Conservation (phyloP, 148 eudicot genomes). For the Rhododendron molle region DNA sequence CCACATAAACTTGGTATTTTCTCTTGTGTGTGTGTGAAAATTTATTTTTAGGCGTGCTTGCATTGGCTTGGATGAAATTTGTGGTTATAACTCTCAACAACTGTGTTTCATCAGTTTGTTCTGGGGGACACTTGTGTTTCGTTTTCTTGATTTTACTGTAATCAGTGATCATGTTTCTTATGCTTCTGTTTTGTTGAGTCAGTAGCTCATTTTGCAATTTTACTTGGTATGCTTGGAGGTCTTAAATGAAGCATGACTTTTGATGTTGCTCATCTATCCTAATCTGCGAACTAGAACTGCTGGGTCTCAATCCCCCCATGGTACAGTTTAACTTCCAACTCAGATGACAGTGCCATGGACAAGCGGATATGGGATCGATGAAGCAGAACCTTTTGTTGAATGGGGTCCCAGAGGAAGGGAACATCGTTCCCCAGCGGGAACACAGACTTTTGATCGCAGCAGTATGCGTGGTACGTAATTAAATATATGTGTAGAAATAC, state of each 20-base stretch:
- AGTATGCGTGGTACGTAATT: conserved; percentile 68
- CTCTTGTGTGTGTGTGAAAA: neutral
- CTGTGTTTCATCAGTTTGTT: neutral
- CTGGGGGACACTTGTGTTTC: neutral
- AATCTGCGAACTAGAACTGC: neutral
- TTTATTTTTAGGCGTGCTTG: neutral
- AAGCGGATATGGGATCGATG: conserved; percentile 64
- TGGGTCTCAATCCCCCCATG: neutral
- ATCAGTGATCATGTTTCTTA: neutral
- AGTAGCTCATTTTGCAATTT: neutral
- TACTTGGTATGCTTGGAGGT: neutral
- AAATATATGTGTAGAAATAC: neutral
- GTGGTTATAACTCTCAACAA: neutral
- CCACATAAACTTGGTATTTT: neutral
- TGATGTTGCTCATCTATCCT: neutral
- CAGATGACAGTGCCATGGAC: conserved; percentile 93
- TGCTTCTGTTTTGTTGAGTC: neutral
- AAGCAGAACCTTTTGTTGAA: conserved; percentile 63
- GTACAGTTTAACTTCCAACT: conserved; percentile 6
- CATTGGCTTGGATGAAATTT: neutral
- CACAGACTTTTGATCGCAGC: conserved; percentile 61
- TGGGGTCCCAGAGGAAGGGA: conserved; percentile 59
- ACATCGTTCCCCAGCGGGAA: conserved; percentile 54
- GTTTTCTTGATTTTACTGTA: neutral
- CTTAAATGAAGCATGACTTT: neutral